Evolutionary conservation across 2,329 filamentous ascomycete genomes (phyloP).

Genomic region (Fusarium bactridioides): DNA sequence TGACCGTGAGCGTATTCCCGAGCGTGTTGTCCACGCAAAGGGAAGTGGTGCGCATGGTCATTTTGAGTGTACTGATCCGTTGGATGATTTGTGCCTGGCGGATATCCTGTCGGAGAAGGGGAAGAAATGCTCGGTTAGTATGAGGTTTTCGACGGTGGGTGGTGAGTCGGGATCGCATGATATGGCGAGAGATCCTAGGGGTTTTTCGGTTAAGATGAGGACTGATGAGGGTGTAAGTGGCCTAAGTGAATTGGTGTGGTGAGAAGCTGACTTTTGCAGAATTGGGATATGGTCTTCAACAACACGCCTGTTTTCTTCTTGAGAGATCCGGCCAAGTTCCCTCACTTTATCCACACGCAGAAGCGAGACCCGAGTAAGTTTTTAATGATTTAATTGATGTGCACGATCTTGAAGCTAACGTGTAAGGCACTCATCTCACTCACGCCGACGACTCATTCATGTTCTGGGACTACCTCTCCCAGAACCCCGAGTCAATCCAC

Average conservation of each 20-base stretch:
- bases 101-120: slow-evolving; percentile 66
- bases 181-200: slow-evolving; percentile 74
- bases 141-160: slow-evolving; percentile 79
- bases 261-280: neutral
- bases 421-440: slow-evolving; percentile 63
- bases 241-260: accelerated
- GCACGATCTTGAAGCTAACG: neutral
- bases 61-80: slow-evolving; percentile 56
- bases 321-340: slow-evolving; percentile 77
- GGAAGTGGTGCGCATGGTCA: slow-evolving; percentile 64
- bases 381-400: too few relatives aligned
- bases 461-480: slow-evolving; percentile 59
- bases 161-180: slow-evolving; percentile 77
- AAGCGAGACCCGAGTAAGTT: slow-evolving; percentile 67
- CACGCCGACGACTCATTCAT: slow-evolving; percentile 22
- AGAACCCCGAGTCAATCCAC: slow-evolving; percentile 67
- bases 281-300: slow-evolving; percentile 12
- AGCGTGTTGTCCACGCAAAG: slow-evolving; percentile 68
- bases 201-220: slow-evolving; percentile 77
- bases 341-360: slow-evolving; percentile 77
- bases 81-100: slow-evolving; percentile 64
- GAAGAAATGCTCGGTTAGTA: slow-evolving; percentile 72
- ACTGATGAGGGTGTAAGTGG: slow-evolving; percentile 52
- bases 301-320: slow-evolving; percentile 81
- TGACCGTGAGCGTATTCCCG: slow-evolving; percentile 68